A percentile compares a stretch with the other conserved stretches of the same genome.
These are phyloP conservation scores for Yarrowia sp. DNA, from an alignment of 805 yeast species.

Conservation along the genomic window DNA sequence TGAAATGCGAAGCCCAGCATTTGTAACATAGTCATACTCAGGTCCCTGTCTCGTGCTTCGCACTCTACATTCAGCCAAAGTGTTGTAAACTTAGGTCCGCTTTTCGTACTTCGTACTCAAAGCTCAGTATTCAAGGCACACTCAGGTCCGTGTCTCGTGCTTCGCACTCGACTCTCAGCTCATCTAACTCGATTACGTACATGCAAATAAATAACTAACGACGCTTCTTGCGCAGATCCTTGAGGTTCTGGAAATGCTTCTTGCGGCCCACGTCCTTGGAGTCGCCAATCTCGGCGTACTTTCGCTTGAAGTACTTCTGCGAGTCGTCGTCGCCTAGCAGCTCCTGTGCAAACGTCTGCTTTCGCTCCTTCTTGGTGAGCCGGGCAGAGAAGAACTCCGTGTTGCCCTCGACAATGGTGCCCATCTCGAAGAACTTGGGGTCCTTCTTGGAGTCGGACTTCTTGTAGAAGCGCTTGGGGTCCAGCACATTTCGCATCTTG, in stretches of 20 bases:
- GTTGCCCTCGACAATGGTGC: conserved; percentile 80
- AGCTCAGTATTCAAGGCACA: too few relatives aligned
- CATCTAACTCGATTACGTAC: too few relatives aligned
- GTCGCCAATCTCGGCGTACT: conserved; percentile 74
- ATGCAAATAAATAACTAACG: conserved; percentile 26
- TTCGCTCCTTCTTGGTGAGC: conserved; percentile 67
- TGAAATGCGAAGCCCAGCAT: too few relatives aligned
- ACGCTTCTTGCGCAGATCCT: conserved; percentile 55
- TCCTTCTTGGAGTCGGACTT: conserved; percentile 60
- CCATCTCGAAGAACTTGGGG: conserved; percentile 82
- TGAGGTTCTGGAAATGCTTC: conserved; percentile 60
- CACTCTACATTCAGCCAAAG: too few relatives aligned
- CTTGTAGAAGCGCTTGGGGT: conserved; percentile 93
- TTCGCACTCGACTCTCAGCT: too few relatives aligned
- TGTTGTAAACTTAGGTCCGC: too few relatives aligned
- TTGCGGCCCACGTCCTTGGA: conserved; percentile 63
- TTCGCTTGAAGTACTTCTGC: conserved; percentile 76
- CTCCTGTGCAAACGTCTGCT: conserved; percentile 76
- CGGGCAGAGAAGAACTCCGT: conserved; percentile 72
- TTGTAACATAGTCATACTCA: too few relatives aligned
- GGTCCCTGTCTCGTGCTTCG: too few relatives aligned
- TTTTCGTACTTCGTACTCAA: too few relatives aligned
- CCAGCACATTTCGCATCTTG: conserved; percentile 85
- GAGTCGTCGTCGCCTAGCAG: conserved; percentile 70
- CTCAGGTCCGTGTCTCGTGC: too few relatives aligned